phyloP scores from a whole-genome alignment of 2,329 filamentous ascomycete species.

The Cordyceps tenuipes region DNA sequence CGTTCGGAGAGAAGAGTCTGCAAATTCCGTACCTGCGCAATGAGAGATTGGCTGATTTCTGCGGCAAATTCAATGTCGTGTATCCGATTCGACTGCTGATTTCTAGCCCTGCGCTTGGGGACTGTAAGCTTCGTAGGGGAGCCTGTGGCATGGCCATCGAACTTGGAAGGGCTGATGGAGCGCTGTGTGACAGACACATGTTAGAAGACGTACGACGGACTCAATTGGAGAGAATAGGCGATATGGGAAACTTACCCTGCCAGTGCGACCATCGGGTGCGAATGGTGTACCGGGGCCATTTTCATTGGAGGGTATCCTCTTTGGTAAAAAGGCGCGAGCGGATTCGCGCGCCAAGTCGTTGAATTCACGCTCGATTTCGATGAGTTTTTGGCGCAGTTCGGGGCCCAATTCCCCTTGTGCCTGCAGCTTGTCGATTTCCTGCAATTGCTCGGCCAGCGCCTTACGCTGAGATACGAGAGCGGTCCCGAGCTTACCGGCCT shows the following conservation, averaged over 20 bases:
- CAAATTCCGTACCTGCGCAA: constrained; percentile 87
- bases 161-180: constrained; percentile 65
- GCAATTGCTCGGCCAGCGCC: constrained; percentile 70
- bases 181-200: constrained; percentile 36
- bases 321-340: constrained; percentile 77
- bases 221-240: neutral
- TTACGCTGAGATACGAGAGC: constrained; percentile 80
- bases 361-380: constrained; percentile 88
- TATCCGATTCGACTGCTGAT: constrained; percentile 78
- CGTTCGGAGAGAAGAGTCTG: constrained; percentile 79
- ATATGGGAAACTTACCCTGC: constrained; percentile 37
- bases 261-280: constrained; percentile 42
- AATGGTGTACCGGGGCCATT: constrained; percentile 43
- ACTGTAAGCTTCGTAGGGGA: constrained; percentile 86
- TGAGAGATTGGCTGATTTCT: constrained; percentile 89
- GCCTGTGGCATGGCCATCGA: constrained; percentile 73
- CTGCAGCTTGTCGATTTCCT: constrained; percentile 73
- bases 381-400: constrained; percentile 73
- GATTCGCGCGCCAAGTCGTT: constrained; percentile 88
- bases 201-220: constrained; percentile 14
- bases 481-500: constrained; percentile 82
- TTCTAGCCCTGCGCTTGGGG: constrained; percentile 79
- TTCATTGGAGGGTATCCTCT: constrained; percentile 67
- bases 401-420: constrained; percentile 70
- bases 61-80: constrained; percentile 98